Conservation (phyloP, 1,284 basidiomycete species). For the Irpex lacteus region DNA sequence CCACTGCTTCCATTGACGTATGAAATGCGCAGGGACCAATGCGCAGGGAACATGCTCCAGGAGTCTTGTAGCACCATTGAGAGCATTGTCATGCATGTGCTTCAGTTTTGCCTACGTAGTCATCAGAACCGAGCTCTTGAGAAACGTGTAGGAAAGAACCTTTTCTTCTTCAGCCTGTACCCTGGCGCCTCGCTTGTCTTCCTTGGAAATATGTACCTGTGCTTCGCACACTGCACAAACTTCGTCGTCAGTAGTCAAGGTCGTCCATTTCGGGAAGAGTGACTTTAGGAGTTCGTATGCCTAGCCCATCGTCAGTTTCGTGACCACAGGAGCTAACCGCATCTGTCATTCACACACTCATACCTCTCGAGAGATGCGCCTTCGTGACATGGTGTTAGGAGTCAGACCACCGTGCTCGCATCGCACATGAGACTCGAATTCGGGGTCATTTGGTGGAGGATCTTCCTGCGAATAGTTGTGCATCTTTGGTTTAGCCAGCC, state of each 20-base stretch:
- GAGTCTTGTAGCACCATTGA: slow-evolving; percentile 41
- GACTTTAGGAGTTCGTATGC: slow-evolving; percentile 52
- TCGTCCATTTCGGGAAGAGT: slow-evolving; percentile 64
- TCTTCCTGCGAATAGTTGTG: slow-evolving; percentile 54
- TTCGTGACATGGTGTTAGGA: slow-evolving; percentile 50
- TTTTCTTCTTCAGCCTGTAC: slow-evolving; percentile 72
- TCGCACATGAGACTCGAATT: slow-evolving; percentile 54
- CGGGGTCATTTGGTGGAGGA: slow-evolving; percentile 58
- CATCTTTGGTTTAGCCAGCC: slow-evolving; percentile 68
- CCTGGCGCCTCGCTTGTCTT: slow-evolving; percentile 54
- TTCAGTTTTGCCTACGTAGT: slow-evolving; percentile 51
- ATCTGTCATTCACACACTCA: not conserved
- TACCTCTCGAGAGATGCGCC: slow-evolving; percentile 60
- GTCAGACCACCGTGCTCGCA: slow-evolving; percentile 68
- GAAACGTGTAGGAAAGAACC: slow-evolving; percentile 35
- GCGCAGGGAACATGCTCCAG: slow-evolving; percentile 51
- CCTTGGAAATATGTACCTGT: slow-evolving; percentile 50
- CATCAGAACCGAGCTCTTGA: slow-evolving; percentile 10
- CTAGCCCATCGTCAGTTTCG: slow-evolving; percentile 30
- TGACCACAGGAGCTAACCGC: not conserved
- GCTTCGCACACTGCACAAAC: slow-evolving; percentile 60
- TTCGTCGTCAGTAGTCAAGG: slow-evolving; percentile 47
- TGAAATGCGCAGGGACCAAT: slow-evolving; percentile 57
- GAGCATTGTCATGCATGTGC: slow-evolving; percentile 55
- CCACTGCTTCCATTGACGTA: slow-evolving; percentile 70